Conservation (phyloP, 768 basidiomycete species). For the Coprinopsis sp. region DNA sequence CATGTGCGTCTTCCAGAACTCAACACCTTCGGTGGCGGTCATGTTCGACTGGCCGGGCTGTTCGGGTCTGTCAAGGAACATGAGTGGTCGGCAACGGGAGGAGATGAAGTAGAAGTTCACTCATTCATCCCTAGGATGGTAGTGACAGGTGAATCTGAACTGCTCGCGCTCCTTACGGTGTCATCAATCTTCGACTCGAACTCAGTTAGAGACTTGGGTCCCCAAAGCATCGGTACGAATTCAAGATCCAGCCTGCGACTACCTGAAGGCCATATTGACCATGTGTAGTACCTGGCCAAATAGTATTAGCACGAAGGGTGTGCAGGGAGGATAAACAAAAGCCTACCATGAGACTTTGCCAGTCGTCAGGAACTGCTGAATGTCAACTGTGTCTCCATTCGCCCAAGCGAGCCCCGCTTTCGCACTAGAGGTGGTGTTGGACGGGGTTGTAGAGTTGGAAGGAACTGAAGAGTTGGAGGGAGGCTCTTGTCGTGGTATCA, state of each 20-base stretch:
- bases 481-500: too few species aligned
- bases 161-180: conserved; percentile 24
- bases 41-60: conserved; percentile 45
- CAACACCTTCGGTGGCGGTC: conserved; percentile 41
- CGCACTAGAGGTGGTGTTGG: too few species aligned
- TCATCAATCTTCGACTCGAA: conserved; percentile 38
- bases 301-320: not conserved
- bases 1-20: conserved; percentile 47
- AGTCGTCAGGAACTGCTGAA: conserved; percentile 37
- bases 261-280: conserved; percentile 31
- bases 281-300: conserved; percentile 45
- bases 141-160: conserved; percentile 23
- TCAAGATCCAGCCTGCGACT: conserved; percentile 31
- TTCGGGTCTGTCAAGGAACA: conserved; percentile 18
- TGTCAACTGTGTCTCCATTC: conserved; percentile 37
- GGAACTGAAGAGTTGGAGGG: too few species aligned
- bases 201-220: conserved; percentile 30
- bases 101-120: conserved; percentile 23
- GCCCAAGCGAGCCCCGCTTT: conserved; percentile 52
- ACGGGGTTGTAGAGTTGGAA: too few species aligned
- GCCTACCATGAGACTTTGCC: conserved; percentile 49
- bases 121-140: conserved; percentile 53
- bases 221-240: conserved; percentile 58
- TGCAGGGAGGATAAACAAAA: not conserved
- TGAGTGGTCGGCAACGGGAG: not conserved